Evolutionary conservation across 2,329 filamentous ascomycete genomes (phyloP), one percentile per base, ranked within the genome.

Genomic region (Alternaria sp.): DNA sequence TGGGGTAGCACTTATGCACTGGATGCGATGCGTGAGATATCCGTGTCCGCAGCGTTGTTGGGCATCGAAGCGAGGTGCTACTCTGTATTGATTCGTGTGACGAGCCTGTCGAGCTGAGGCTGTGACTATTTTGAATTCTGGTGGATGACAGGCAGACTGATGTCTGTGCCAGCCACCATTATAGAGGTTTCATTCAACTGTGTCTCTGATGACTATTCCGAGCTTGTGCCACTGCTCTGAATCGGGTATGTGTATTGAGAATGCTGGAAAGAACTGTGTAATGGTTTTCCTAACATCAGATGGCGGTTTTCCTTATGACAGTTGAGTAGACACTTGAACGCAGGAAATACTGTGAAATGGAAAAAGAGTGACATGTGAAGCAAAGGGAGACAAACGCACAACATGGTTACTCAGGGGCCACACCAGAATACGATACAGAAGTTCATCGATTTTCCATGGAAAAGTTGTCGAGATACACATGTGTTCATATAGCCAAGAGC

Each of bases 1-100:
- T 58, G 31, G 51, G 50, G 41, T 51, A 39, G 14, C 29, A 50
- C 44, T 48, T n/a, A 55, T 59, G 59, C 48, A 17, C 14, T 48
- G 37, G 14, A 29, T 39, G 59, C 37, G 36, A 50, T 48, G 36
- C 48, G 45, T 51, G 24, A 58, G 40, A 40, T 50, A 41, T 6
- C 26, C 29, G 49, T 31, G 23, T 53, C 28, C 33, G 52, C 26
- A 14, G 40, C 29, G 28, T 44, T 28, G 26, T 33, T 39, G 44
- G 39, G 23, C 21, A 41, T 49, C 24, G 24, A 54, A 50, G 44
- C 37, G 33, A 58, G 31, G 37, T 11, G 44, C 17, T 24, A 29
- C 11, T 48, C 17, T 8, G 17, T 36, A 28, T 48, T 33, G n/a
- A 44, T 50, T 21, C 13, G 36, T 44, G 39, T 42, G 34, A 46